Evolutionary conservation across 805 yeast genomes (phyloP).

Genomic region (Nakazawaea laoshanensis): DNA sequence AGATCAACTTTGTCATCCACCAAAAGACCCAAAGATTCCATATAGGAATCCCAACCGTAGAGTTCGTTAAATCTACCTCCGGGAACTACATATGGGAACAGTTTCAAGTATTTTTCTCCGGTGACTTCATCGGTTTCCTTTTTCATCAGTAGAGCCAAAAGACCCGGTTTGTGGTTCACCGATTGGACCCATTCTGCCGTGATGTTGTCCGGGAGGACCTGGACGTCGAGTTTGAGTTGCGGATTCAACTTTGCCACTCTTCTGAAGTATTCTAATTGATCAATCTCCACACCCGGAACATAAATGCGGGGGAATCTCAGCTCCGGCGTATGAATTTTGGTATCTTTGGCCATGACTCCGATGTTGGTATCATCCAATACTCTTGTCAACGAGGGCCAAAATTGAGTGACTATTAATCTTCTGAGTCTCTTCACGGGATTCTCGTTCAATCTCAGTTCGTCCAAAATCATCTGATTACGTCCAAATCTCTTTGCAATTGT

Average conservation of each 20-base stretch:
- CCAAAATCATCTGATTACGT: constrained; percentile 66
- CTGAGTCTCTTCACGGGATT: constrained; percentile 76
- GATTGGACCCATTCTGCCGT: constrained; percentile 74
- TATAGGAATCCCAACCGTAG: constrained; percentile 97
- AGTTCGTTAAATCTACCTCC: constrained; percentile 96
- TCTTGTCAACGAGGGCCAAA: constrained; percentile 78
- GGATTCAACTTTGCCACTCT: constrained; percentile 48
- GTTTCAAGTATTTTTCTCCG: constrained; percentile 42
- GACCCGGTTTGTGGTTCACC: constrained; percentile 76
- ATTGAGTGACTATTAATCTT: constrained; percentile 64
- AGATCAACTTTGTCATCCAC: constrained; percentile 57
- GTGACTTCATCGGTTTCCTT: constrained; percentile 25
- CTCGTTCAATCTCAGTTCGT: constrained; percentile 77
- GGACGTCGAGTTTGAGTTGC: constrained; percentile 57
- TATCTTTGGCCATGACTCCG: constrained; percentile 65
- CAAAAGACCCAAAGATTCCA: constrained; percentile 79
- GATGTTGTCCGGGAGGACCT: constrained; percentile 63
- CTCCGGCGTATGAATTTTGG: constrained; percentile 59
- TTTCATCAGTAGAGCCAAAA: constrained; percentile 71
- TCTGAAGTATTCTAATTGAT: constrained; percentile 63
- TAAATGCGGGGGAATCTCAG: constrained; percentile 68
- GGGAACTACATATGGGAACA: constrained; percentile 88
- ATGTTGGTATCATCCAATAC: constrained; percentile 54
- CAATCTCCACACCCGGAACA: constrained; percentile 59
- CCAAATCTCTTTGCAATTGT: constrained; percentile 82